Evolutionary conservation across 345 rosid genomes (phyloP).

Genomic region (Camelina laxa): DNA sequence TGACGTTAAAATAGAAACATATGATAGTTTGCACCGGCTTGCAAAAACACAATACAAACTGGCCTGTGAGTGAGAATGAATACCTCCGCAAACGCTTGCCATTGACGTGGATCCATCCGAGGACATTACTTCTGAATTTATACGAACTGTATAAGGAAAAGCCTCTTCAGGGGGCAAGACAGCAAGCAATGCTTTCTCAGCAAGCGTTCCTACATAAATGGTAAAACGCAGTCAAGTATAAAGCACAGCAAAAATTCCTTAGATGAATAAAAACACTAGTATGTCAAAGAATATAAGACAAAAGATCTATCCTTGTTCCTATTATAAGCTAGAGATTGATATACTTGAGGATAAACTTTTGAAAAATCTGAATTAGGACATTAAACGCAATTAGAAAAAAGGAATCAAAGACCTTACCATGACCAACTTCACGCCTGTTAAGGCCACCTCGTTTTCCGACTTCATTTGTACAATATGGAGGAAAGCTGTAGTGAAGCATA

Average conservation of each 20-base stretch:
- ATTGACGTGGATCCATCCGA: constrained; percentile 99
- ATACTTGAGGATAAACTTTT: background rate
- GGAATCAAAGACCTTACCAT: constrained; percentile 56
- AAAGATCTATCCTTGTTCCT: constrained; percentile 11
- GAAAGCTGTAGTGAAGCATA: constrained; percentile 99
- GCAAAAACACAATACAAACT: background rate
- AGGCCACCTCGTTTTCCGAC: constrained; percentile 91
- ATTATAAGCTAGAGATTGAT: background rate
- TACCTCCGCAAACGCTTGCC: constrained; percentile 99
- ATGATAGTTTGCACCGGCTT: constrained; percentile 1
- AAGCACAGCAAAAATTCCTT: background rate
- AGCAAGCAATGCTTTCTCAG: constrained; percentile 94
- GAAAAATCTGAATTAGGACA: background rate
- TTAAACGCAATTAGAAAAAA: constrained; percentile 4
- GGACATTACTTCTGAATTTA: constrained; percentile 97
- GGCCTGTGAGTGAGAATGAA: constrained; percentile 13
- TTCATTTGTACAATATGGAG: constrained; percentile 93
- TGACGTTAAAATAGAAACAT: constrained; percentile 8
- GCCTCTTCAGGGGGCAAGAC: constrained; percentile 85
- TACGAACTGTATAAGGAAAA: constrained; percentile 79
- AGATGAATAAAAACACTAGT: constrained; percentile 3
- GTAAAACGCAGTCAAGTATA: constrained; percentile 11
- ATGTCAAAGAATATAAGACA: constrained; percentile 11
- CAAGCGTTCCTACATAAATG: constrained; percentile 74
- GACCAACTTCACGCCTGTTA: constrained; percentile 99